These are phyloP conservation scores for Thermochaetoides dissita DNA, from an alignment of 2,329 filamentous ascomycete genomes.

Conservation along the genomic window DNA sequence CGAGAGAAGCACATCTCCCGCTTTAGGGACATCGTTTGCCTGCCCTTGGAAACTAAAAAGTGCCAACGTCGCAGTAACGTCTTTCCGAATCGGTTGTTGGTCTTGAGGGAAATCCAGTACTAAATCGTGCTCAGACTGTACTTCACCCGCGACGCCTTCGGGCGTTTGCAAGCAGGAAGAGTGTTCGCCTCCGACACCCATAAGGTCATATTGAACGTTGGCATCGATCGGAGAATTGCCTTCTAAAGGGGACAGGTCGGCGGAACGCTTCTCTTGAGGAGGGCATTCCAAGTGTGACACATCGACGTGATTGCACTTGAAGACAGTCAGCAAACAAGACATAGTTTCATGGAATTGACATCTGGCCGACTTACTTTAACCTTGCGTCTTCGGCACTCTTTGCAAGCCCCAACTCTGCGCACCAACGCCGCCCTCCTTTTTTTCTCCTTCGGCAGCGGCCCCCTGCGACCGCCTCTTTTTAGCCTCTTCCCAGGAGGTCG, in stretches of 20 bases:
- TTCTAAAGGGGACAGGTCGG: background rate
- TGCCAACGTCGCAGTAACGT: no score
- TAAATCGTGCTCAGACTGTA: no score
- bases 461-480: conserved; percentile 5
- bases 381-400: conserved; percentile 11
- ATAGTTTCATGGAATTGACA: background rate
- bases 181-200: conserved; percentile 4
- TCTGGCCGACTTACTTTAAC: conserved; percentile 10
- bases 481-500: conserved; percentile 1
- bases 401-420: conserved; percentile 14
- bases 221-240: background rate
- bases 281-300: conserved; percentile 6
- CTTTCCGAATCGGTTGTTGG: no score
- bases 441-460: conserved; percentile 5
- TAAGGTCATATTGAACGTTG: conserved; percentile 1
- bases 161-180: background rate
- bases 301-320: conserved; percentile 15
- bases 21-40: no score
- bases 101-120: no score
- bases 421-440: conserved; percentile 12
- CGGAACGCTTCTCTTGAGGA: conserved; percentile 6
- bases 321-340: conserved; percentile 1
- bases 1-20: no score
- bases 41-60: no score
- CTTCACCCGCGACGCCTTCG: no score